Evolutionary conservation across 2,329 filamentous ascomycete genomes (phyloP).

Genomic region (Chaetomium sp.): DNA sequence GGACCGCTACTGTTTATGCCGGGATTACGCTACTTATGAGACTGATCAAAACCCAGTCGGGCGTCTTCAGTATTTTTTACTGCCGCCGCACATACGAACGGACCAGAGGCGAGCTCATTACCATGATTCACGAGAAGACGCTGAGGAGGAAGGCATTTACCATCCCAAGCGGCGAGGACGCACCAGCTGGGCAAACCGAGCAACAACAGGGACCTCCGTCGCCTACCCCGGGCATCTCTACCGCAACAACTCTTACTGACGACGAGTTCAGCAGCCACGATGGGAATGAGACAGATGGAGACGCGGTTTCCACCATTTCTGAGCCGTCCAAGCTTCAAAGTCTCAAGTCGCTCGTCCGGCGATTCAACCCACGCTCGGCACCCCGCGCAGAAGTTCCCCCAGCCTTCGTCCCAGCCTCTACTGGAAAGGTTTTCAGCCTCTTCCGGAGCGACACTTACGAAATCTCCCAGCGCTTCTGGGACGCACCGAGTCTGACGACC

Average conservation of each 20-base stretch:
- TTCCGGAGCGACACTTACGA: slow-evolving; percentile 79
- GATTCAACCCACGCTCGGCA: slow-evolving; percentile 15
- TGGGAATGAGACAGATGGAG: background rate
- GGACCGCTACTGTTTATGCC: slow-evolving; percentile 60
- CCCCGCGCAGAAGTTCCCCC: background rate
- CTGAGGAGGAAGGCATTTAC: slow-evolving; percentile 55
- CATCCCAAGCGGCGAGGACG: slow-evolving; percentile 27
- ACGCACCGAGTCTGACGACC: slow-evolving; percentile 68
- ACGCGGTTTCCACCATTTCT: background rate
- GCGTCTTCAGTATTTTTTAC: slow-evolving; percentile 71
- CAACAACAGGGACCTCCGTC: slow-evolving; percentile 4
- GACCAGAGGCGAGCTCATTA: slow-evolving; percentile 78
- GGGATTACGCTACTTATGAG: slow-evolving; percentile 54
- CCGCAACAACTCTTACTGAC: slow-evolving; percentile 19
- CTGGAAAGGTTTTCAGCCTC: slow-evolving; percentile 85
- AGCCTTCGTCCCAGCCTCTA: slow-evolving; percentile 55
- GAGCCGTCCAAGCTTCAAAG: slow-evolving; percentile 7
- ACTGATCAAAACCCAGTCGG: slow-evolving; percentile 56
- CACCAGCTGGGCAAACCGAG: background rate
- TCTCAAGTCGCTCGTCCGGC: slow-evolving; percentile 12
- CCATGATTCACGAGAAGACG: slow-evolving; percentile 76
- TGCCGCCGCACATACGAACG: slow-evolving; percentile 78
- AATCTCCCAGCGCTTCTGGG: slow-evolving; percentile 80
- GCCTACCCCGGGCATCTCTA: slow-evolving; percentile 7
- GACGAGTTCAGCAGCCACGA: slow-evolving; percentile 11